Percentiles rank a stretch among this genome's conserved stretches.
Conservation (phyloP, 2,329 filamentous ascomycete genomes). For the Domatiomyces globalis region DNA sequence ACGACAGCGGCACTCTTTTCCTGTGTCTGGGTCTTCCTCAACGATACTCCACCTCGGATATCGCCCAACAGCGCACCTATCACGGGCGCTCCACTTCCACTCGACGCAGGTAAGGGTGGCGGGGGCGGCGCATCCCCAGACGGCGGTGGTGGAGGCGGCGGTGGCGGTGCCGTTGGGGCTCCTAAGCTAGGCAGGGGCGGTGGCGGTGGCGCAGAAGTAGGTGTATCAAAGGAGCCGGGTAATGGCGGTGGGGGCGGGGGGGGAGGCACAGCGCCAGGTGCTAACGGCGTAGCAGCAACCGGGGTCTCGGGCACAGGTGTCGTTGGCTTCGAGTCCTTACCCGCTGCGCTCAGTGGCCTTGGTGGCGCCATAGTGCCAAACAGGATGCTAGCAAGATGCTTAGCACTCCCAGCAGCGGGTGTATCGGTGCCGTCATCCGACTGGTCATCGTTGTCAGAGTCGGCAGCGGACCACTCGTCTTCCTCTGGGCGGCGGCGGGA, state of each 20-base stretch:
- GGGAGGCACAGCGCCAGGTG: conserved; percentile 22
- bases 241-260: conserved; percentile 24
- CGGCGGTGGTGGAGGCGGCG: conserved; percentile 28
- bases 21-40: conserved; percentile 82
- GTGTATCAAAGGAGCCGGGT: conserved; percentile 23
- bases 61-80: conserved; percentile 57
- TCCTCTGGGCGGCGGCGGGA: conserved; percentile 47
- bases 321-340: conserved; percentile 31
- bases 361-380: conserved; percentile 96
- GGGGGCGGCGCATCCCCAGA: conserved; percentile 23
- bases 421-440: conserved; percentile 59
- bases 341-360: conserved; percentile 66
- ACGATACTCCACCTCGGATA: conserved; percentile 62
- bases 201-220: conserved; percentile 29
- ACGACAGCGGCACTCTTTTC: conserved; percentile 58
- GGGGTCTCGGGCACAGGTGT: conserved; percentile 34
- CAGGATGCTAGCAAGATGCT: conserved; percentile 82
- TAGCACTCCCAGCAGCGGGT: conserved; percentile 68
- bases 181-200: conserved; percentile 26
- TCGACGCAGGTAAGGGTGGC: conserved; percentile 29
- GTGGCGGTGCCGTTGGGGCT: conserved; percentile 25
- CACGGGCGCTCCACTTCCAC: conserved; percentile 30
- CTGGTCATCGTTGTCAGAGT: conserved; percentile 56
- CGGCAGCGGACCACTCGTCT: conserved; percentile 71
- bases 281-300: conserved; percentile 23